phyloP scores from a whole-genome alignment of 2,329 filamentous ascomycete species.

The Leptographium lundbergii region DNA sequence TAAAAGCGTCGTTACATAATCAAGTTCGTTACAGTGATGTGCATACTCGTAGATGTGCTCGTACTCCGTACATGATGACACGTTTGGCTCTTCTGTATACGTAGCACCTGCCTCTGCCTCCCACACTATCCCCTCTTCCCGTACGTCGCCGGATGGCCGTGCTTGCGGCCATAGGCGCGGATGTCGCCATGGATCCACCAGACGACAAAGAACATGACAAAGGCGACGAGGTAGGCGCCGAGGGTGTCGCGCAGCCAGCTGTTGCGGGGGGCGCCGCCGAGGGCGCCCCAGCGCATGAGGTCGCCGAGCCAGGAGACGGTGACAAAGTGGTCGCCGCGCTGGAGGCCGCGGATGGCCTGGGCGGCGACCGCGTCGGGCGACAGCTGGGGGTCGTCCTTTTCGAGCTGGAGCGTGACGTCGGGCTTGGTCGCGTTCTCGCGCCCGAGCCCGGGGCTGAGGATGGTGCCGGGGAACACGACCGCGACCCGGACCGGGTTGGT shows the following conservation, averaged over 20 bases:
- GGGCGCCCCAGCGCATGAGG: constrained; percentile 51
- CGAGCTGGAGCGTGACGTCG: constrained; percentile 62
- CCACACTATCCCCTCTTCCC: constrained; percentile 14
- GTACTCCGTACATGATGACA: too few species aligned
- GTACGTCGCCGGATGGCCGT: constrained; percentile 43
- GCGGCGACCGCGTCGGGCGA: constrained; percentile 66
- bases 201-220: constrained; percentile 47
- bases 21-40: too few species aligned
- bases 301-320: constrained; percentile 61
- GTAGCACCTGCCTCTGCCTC: too few species aligned
- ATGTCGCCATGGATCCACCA: constrained; percentile 46
- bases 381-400: constrained; percentile 71
- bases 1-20: too few species aligned
- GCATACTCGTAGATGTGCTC: too few species aligned
- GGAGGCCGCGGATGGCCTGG: constrained; percentile 57
- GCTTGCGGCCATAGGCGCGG: constrained; percentile 38
- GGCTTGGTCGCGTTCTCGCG: constrained; percentile 72
- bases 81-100: too few species aligned
- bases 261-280: constrained; percentile 45
- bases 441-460: constrained; percentile 61
- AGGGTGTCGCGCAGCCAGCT: constrained; percentile 48
- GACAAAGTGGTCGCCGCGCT: constrained; percentile 68
- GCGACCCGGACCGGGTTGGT: constrained; percentile 55
- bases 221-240: constrained; percentile 36
- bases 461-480: constrained; percentile 73